Percentiles rank a stretch among this genome's conserved stretches.
Conservation (phyloP, 2,329 filamentous ascomycete genomes). For the Talaromyces sp. region DNA sequence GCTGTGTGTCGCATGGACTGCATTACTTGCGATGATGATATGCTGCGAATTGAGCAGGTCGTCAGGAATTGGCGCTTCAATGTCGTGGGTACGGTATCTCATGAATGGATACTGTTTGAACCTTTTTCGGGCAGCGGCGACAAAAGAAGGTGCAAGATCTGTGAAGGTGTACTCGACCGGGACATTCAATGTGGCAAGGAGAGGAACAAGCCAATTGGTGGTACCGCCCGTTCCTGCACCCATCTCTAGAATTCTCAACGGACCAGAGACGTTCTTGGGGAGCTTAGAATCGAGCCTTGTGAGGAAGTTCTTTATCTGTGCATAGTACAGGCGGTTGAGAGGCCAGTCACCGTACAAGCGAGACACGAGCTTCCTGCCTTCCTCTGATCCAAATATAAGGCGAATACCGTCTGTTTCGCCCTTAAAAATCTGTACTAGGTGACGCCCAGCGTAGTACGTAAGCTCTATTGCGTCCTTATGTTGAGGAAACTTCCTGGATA, state of each 20-base stretch:
- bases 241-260: conserved; percentile 9
- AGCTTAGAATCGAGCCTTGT: background rate
- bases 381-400: conserved; percentile 38
- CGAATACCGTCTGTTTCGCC: conserved; percentile 36
- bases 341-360: conserved; percentile 36
- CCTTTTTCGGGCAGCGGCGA: conserved; percentile 30
- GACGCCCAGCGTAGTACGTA: conserved; percentile 30
- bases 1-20: background rate
- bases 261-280: background rate
- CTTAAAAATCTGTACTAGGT: conserved; percentile 38
- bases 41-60: conserved; percentile 15
- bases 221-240: conserved; percentile 15
- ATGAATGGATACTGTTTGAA: conserved; percentile 31
- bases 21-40: background rate
- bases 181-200: conserved; percentile 22
- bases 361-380: conserved; percentile 29
- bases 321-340: conserved; percentile 22
- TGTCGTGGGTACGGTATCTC: conserved; percentile 29
- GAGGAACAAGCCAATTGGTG: background rate
- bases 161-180: conserved; percentile 39
- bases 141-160: conserved; percentile 36
- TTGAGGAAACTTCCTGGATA: background rate
- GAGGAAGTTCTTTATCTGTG: conserved; percentile 24
- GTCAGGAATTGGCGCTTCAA: conserved; percentile 27
- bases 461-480: conserved; percentile 35